Conservation (phyloP, 768 basidiomycete species). For the Lanmaoa pseudosensibilis region DNA sequence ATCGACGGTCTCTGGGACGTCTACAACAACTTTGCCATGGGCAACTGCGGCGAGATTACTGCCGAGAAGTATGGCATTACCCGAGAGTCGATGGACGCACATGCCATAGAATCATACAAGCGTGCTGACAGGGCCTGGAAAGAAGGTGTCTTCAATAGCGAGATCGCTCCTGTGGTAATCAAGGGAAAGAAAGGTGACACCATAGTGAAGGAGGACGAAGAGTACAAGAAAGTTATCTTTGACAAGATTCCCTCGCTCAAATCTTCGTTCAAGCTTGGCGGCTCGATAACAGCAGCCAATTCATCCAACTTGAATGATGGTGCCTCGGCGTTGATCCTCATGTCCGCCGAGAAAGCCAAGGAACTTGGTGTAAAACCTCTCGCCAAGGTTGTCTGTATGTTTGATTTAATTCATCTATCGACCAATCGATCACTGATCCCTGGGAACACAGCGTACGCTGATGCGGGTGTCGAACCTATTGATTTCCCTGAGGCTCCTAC, state of each 20-base stretch:
- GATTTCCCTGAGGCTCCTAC: constrained; percentile 97
- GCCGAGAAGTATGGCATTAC: constrained; percentile 81
- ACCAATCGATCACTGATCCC: constrained; percentile 4
- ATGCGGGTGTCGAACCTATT: constrained; percentile 94
- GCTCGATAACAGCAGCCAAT: constrained; percentile 94
- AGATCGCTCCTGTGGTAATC: constrained; percentile 88
- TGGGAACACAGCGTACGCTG: constrained; percentile 75
- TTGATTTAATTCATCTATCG: not conserved
- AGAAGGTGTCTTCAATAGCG: constrained; percentile 77
- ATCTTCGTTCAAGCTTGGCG: constrained; percentile 88
- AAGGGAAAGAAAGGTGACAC: constrained; percentile 94
- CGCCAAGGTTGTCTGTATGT: constrained; percentile 92
- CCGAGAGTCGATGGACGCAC: constrained; percentile 85
- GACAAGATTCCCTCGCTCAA: constrained; percentile 89
- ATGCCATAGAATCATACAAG: constrained; percentile 93
- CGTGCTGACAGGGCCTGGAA: constrained; percentile 93
- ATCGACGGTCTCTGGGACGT: constrained; percentile 95
- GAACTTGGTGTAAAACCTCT: constrained; percentile 89
- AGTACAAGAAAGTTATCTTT: constrained; percentile 94
- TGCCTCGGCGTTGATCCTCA: constrained; percentile 92
- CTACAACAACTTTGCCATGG: constrained; percentile 98
- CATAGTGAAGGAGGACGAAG: constrained; percentile 91
- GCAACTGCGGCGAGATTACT: constrained; percentile 89
- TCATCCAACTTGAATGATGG: constrained; percentile 95
- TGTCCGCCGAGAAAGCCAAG: constrained; percentile 89